phyloP scores from a whole-genome alignment of 1,284 basidiomycete species.

The Porogramme epimiltina region DNA sequence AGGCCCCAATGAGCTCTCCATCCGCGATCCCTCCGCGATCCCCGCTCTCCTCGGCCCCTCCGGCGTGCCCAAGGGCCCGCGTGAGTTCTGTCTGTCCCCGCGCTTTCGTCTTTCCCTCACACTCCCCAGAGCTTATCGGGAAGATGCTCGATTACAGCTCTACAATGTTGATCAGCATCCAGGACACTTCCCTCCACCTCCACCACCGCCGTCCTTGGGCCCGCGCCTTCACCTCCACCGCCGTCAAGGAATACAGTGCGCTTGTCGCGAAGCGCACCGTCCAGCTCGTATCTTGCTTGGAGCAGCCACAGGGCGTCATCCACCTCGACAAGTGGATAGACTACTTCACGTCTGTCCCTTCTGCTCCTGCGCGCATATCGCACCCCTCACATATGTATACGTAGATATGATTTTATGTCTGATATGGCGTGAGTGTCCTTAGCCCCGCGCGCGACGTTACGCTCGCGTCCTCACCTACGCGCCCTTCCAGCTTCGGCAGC shows the following conservation, averaged over 20 bases:
- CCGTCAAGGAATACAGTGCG: slow-evolving; percentile 5
- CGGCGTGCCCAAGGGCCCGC: slow-evolving; percentile 19
- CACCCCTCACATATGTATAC: not conserved
- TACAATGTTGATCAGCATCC: not conserved
- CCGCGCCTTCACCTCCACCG: slow-evolving; percentile 3
- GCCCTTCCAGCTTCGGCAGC: slow-evolving; percentile 4
- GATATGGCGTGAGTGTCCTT: slow-evolving; percentile 10
- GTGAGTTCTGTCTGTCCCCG: not conserved
- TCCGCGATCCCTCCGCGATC: slow-evolving; percentile 15
- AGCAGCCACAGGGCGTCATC: not conserved
- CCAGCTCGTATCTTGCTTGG: slow-evolving; percentile 5
- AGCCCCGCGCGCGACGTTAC: no score
- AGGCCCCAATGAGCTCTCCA: slow-evolving; percentile 22
- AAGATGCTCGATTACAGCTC: not conserved
- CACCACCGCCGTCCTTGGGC: slow-evolving; percentile 3
- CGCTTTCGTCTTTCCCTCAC: not conserved
- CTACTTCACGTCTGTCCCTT: slow-evolving; percentile 8
- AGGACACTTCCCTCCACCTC: slow-evolving; percentile 3
- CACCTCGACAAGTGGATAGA: slow-evolving; percentile 5
- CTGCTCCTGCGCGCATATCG: no score
- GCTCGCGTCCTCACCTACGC: not conserved
- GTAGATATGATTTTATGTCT: slow-evolving; percentile 1
- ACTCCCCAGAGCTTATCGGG: slow-evolving; percentile 2
- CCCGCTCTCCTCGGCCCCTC: slow-evolving; percentile 15
- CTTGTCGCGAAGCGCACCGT: not conserved